A percentile compares a stretch with the other conserved stretches of the same genome.
These are phyloP conservation scores for Angophora floribunda DNA, from an alignment of 345 rosid genomes.

Conservation along the genomic window DNA sequence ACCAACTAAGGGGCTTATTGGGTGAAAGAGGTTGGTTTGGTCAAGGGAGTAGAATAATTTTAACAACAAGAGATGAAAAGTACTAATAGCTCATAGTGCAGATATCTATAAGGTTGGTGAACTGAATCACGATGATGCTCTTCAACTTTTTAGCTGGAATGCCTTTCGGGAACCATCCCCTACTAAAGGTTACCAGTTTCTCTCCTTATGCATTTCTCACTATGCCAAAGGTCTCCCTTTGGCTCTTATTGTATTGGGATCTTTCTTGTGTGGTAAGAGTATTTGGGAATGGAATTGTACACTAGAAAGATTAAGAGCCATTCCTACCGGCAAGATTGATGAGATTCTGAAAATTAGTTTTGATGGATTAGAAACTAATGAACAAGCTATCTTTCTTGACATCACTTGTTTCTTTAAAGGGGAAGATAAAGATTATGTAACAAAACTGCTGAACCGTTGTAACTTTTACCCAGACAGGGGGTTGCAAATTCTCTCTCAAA, in stretches of 20 bases:
- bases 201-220: background rate
- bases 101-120: background rate
- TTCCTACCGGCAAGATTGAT: background rate
- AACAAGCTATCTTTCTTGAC: slow-evolving; percentile 3
- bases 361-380: background rate
- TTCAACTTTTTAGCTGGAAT: slow-evolving; percentile 5
- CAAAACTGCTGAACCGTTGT: background rate
- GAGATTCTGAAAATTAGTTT: slow-evolving; percentile 1
- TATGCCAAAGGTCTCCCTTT: slow-evolving; percentile 6
- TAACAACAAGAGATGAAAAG: slow-evolving; percentile 3
- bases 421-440: background rate
- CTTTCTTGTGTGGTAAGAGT: background rate
- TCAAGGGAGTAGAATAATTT: slow-evolving; percentile 6
- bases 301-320: background rate
- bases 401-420: slow-evolving; percentile 13
- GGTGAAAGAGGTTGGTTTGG: slow-evolving; percentile 4
- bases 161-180: slow-evolving; percentile 1
- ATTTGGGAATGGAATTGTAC: background rate
- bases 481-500: background rate
- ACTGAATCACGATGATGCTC: background rate
- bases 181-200: background rate
- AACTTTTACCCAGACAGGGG: slow-evolving; percentile 4
- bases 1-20: background rate
- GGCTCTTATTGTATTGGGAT: slow-evolving; percentile 8
- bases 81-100: background rate